A percentile compares a stretch with the other conserved stretches of the same genome.
Evolutionary conservation across 2,329 filamentous ascomycete species (phyloP).

Genomic region (Colletotrichum higginsianum): DNA sequence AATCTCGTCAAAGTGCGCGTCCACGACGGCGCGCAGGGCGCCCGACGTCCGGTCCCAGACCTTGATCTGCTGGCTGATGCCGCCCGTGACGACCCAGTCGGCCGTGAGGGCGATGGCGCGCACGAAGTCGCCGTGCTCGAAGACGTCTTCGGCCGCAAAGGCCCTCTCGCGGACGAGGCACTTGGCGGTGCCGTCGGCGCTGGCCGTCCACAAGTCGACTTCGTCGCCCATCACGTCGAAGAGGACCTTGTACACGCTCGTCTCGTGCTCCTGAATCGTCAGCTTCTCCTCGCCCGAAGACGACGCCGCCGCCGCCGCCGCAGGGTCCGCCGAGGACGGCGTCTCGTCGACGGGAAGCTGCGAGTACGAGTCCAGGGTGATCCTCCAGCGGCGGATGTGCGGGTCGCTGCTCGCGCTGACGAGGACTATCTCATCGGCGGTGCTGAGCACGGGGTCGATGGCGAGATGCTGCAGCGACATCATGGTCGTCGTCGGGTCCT

Average conservation of each 20-base stretch:
- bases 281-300: constrained; percentile 53
- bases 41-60: constrained; percentile 87
- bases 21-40: constrained; percentile 79
- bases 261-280: constrained; percentile 86
- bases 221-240: constrained; percentile 76
- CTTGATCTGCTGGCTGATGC: constrained; percentile 91
- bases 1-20: constrained; percentile 94
- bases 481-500: constrained; percentile 77
- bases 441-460: constrained; percentile 77
- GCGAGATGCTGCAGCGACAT: constrained; percentile 86
- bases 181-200: constrained; percentile 89
- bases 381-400: constrained; percentile 83
- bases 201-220: constrained; percentile 91
- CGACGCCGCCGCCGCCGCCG: background rate
- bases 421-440: constrained; percentile 67
- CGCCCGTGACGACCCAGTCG: constrained; percentile 87
- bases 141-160: constrained; percentile 80
- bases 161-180: constrained; percentile 78
- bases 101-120: constrained; percentile 83
- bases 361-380: constrained; percentile 67
- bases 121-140: constrained; percentile 91
- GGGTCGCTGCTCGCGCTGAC: constrained; percentile 87
- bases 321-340: constrained; percentile 47
- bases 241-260: constrained; percentile 85
- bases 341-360: constrained; percentile 64